Evolutionary conservation across 2,329 filamentous ascomycete species (phyloP), one percentile per base, ranked within the genome.

Genomic region (Pyrenochaeta sp.): DNA sequence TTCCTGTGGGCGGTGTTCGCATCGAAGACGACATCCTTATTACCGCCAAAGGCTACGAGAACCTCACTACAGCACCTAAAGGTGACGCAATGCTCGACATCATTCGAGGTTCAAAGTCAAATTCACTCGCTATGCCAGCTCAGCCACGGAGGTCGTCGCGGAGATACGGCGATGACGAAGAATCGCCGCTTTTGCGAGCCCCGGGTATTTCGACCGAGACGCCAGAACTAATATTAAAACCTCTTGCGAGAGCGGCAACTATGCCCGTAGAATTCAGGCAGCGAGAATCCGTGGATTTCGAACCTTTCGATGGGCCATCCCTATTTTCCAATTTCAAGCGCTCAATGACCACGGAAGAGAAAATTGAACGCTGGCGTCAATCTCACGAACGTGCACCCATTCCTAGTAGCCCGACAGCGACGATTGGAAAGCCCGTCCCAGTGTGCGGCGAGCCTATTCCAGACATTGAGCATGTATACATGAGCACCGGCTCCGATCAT

Each of bases 1-100:
- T 93, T 88, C 86, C 90, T 52, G 92, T 93, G 1, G 91, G 91
- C 10, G 91, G 90, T 65, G 89, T 93, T 12, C 84, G 89, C 80
- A 87, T 88, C 61, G 87, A 90, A 80, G 88, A 91, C 71, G 90
- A 93, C 71, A 84, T 93, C 30, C 79, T 92, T 27, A 88, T 93
- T 59, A 93, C 90, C 0, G 82, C 85, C 49, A 81, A 82, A 24
- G 90, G 91, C 5, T 86, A 85, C 60, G 86, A 91, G 71, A 93
- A 93, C 73, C 73, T 93, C 64, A 93, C 91, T 0, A 87, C 86
- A 12, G 88, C 88, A 3, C 84, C 87, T 5, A 93, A 92, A 75
- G 88, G 90, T 54, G 82, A 88, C 2, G 85, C 87, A 67, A 79
- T 91, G 74, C 84, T 91, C 67, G 80, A 77, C 61, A 82, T 88